Conservation (phyloP, 306 rosid genomes). For the Castanospermum australe region DNA sequence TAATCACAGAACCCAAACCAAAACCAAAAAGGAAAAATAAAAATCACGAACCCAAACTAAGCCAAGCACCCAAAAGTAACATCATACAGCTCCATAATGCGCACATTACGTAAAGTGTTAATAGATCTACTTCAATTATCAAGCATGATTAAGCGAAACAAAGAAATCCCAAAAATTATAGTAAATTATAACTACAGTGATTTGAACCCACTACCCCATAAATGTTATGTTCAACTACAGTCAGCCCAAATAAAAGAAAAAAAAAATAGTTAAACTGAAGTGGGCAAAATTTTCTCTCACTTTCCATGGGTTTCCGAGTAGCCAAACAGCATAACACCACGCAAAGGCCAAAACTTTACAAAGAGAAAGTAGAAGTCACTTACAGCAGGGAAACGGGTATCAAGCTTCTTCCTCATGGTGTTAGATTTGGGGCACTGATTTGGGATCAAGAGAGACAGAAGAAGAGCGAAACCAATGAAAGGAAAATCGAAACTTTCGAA, state of each 20-base stretch:
- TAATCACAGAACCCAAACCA: not conserved
- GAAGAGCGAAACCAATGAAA: conserved; percentile 26
- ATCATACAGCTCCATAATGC: not conserved
- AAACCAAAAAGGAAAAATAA: not conserved
- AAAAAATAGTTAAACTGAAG: not conserved
- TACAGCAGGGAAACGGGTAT: conserved; percentile 98
- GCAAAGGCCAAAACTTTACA: conserved; percentile 1
- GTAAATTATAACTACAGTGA: not conserved
- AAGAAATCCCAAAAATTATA: not conserved
- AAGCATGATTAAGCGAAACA: not conserved
- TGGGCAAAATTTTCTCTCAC: not conserved
- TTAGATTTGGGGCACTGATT: conserved; percentile 38
- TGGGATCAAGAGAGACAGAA: conserved; percentile 3
- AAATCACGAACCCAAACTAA: not conserved
- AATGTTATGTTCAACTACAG: not conserved
- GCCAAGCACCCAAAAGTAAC: not conserved
- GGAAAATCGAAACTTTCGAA: conserved; percentile 35
- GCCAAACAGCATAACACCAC: conserved; percentile 15
- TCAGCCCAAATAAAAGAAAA: not conserved
- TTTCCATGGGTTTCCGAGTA: not conserved
- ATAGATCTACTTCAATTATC: conserved; percentile 16
- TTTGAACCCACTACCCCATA: not conserved
- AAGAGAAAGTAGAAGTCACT: conserved; percentile 29
- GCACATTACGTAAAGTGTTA: not conserved
- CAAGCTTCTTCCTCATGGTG: conserved; percentile 98